Evolutionary conservation across 768 basidiomycete genomes (phyloP), one percentile per base, ranked within the genome.

Genomic region (Panus rudis): DNA sequence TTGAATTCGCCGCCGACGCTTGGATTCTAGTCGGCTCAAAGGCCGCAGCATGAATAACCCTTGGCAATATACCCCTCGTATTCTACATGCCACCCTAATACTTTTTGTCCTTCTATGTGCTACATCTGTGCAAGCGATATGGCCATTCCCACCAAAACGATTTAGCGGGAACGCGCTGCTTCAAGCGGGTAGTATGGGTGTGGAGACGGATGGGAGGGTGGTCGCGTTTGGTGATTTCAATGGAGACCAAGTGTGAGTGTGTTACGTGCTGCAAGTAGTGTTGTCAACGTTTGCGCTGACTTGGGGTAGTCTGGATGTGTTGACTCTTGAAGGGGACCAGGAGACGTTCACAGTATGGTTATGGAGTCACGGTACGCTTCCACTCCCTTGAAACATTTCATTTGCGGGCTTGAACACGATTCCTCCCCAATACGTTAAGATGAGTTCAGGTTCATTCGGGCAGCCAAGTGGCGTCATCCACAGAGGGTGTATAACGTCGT

Each of bases 191-290:
- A 65, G 80, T 1, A 68, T 93, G 61, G 93, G 92, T 2, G 64
- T 97, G 24, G 73, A 73, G 37, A 72, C 70, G n/a, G 74, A 78
- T 41, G 81, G 78, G 21, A 73, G 86, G 40, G 74, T 96, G 16
- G 72, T 90, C 47, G 93, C 92, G 6, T 88, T 90, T 54, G 96
- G 92, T 24, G 94, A 99, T 67, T 94, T 93, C 62, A 81, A 97
- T 60, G 92, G 89, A 4, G 92, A 98, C 62, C 92, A 97, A 60
- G 86, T 88, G 92, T 96, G 60, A 58, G 88, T 66, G 16, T 46
- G 4, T n/a, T 40, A 20, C 24, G 4, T 37, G 26, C 13, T 33
- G 22, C 6, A 8, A 10, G 28, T 10, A 30, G 6, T 11, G 24
- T 37, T 30, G 21, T 24, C 16, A 30, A 30, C 10, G 13, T 35